These are phyloP conservation scores for Themeda triandra DNA, from an alignment of 176 grass and related monocot genomes.

Conservation along the genomic window DNA sequence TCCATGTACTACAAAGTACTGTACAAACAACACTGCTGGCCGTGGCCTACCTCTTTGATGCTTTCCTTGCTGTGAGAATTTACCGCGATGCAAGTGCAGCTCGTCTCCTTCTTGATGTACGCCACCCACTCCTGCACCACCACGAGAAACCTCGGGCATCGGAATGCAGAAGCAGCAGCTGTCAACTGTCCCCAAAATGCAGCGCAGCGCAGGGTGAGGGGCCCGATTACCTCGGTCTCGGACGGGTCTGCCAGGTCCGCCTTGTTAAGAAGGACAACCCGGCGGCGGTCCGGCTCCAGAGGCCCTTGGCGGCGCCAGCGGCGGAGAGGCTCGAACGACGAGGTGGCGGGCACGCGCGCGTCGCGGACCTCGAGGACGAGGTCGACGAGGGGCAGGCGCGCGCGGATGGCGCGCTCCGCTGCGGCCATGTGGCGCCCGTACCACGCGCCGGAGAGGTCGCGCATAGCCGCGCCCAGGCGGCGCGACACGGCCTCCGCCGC, in stretches of 20 bases:
- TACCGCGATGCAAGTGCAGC: slow-evolving; percentile 35
- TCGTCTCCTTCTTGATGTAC: slow-evolving; percentile 43
- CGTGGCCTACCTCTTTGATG: slow-evolving; percentile 56
- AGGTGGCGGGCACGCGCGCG: slow-evolving; percentile 58
- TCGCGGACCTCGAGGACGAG: slow-evolving; percentile 69
- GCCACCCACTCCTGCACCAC: slow-evolving; percentile 56
- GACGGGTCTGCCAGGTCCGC: slow-evolving; percentile 52
- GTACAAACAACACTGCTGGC: neutral
- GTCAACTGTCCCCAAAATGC: neutral
- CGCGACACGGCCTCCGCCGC: slow-evolving; percentile 37
- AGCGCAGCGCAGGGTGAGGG: neutral
- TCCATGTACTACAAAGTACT: neutral
- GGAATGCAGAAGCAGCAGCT: neutral
- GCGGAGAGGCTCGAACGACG: slow-evolving; percentile 36
- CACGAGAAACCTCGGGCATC: neutral
- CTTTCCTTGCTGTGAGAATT: slow-evolving; percentile 66
- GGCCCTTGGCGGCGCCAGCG: neutral
- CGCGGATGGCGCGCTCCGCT: slow-evolving; percentile 45
- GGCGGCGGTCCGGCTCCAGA: slow-evolving; percentile 30
- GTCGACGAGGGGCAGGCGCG: slow-evolving; percentile 62
- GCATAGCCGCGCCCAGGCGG: slow-evolving; percentile 37
- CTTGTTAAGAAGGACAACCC: slow-evolving; percentile 60
- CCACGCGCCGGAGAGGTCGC: slow-evolving; percentile 40
- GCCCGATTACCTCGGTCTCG: slow-evolving; percentile 48
- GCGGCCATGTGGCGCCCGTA: slow-evolving; percentile 59